Evolutionary conservation across 805 yeast species (phyloP).

Genomic region (Limtongia smithiae): DNA sequence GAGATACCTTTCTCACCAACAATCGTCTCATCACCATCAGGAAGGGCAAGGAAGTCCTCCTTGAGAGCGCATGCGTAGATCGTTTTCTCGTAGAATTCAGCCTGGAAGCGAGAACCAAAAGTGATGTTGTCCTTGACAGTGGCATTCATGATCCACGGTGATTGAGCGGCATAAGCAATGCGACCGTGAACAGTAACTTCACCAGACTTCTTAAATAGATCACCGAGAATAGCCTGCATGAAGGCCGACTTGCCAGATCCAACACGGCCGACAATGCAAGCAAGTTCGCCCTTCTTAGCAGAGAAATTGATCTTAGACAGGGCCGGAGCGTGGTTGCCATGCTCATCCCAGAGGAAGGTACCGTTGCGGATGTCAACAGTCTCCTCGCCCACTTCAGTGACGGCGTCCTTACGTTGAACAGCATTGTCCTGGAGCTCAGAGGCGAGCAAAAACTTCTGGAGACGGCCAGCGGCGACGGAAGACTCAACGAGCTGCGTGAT

Average conservation of each 20-base stretch:
- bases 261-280: constrained; percentile 84
- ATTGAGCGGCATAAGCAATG: constrained; percentile 86
- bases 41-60: constrained; percentile 71
- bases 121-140: constrained; percentile 84
- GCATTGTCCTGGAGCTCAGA: constrained; percentile 79
- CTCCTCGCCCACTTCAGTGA: constrained; percentile 64
- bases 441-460: constrained; percentile 65
- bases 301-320: constrained; percentile 59
- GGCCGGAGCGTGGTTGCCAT: constrained; percentile 66
- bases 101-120: constrained; percentile 83
- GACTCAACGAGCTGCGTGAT: constrained; percentile 84
- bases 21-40: constrained; percentile 85
- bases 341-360: constrained; percentile 59
- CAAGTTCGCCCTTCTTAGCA: constrained; percentile 71
- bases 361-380: constrained; percentile 41
- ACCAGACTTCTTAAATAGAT: constrained; percentile 72
- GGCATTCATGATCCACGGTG: constrained; percentile 97
- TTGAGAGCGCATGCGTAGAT: constrained; percentile 83
- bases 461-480: constrained; percentile 54
- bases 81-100: constrained; percentile 74
- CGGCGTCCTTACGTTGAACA: constrained; percentile 55
- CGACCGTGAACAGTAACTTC: constrained; percentile 67
- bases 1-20: constrained; percentile 98
- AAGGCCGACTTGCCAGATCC: constrained; percentile 89
- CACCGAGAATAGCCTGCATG: constrained; percentile 76